Conservation (phyloP, 2,329 filamentous ascomycete species). For the Cercospora nicotianae region DNA sequence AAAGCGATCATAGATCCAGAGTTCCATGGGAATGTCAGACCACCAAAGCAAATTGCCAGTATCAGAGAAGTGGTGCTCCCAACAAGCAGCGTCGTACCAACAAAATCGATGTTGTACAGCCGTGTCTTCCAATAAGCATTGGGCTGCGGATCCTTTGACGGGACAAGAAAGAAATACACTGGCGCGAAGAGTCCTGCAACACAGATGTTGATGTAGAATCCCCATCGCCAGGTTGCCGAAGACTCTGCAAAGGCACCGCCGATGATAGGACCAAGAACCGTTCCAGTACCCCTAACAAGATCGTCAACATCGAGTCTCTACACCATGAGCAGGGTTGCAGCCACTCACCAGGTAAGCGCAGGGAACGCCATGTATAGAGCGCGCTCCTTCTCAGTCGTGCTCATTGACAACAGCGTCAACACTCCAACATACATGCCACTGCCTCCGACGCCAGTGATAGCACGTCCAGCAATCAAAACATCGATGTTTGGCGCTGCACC, state of each 20-base stretch:
- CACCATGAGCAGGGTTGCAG: neutral
- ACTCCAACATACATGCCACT: slow-evolving; percentile 15
- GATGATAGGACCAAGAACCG: slow-evolving; percentile 17
- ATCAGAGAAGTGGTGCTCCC: slow-evolving; percentile 47
- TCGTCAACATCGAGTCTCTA: neutral
- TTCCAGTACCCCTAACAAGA: slow-evolving; percentile 6
- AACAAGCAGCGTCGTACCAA: slow-evolving; percentile 49
- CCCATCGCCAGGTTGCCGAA: slow-evolving; percentile 18
- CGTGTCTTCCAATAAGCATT: neutral
- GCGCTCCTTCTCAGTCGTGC: slow-evolving; percentile 16
- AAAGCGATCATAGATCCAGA: slow-evolving; percentile 48
- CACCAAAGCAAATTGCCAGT: slow-evolving; percentile 56
- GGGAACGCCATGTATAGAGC: slow-evolving; percentile 7
- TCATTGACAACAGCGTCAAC: slow-evolving; percentile 12
- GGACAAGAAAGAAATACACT: slow-evolving; percentile 48
- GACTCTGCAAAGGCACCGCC: slow-evolving; percentile 18
- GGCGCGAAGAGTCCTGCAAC: slow-evolving; percentile 43
- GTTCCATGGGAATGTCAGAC: slow-evolving; percentile 52
- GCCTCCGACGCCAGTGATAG: slow-evolving; percentile 49
- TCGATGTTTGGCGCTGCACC: slow-evolving; percentile 38
- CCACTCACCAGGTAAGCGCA: slow-evolving; percentile 5
- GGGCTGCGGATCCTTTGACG: slow-evolving; percentile 29
- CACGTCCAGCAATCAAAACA: slow-evolving; percentile 38
- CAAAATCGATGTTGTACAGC: slow-evolving; percentile 44
- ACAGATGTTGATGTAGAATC: slow-evolving; percentile 48